These are phyloP conservation scores for Monosporascus sp. DNA, from an alignment of 2,329 filamentous ascomycete species.

Conservation along the genomic window DNA sequence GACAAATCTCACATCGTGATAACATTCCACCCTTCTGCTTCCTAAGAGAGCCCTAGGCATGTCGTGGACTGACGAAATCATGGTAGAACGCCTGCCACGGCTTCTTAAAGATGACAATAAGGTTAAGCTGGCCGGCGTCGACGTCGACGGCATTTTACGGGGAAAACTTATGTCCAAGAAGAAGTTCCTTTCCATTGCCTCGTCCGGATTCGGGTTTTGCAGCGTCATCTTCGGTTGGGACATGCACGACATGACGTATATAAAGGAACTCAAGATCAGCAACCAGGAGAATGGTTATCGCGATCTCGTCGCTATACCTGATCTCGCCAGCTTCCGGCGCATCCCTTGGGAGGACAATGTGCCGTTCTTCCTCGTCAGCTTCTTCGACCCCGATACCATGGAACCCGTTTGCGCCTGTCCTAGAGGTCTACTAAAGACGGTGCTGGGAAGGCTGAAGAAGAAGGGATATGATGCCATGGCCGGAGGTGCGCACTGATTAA, in stretches of 20 bases:
- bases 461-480: slow-evolving; percentile 68
- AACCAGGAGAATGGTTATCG: slow-evolving; percentile 76
- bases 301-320: slow-evolving; percentile 69
- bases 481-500: slow-evolving; percentile 52
- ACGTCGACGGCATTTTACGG: slow-evolving; percentile 71
- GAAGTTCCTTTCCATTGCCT: slow-evolving; percentile 72
- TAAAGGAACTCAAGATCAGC: slow-evolving; percentile 68
- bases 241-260: slow-evolving; percentile 80
- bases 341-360: slow-evolving; percentile 77
- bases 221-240: slow-evolving; percentile 84
- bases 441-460: slow-evolving; percentile 55
- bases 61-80: slow-evolving; percentile 35
- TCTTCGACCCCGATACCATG: slow-evolving; percentile 63
- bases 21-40: neutral
- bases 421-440: slow-evolving; percentile 59
- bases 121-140: slow-evolving; percentile 72
- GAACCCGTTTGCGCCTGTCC: slow-evolving; percentile 66
- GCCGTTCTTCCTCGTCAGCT: slow-evolving; percentile 71
- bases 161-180: slow-evolving; percentile 79
- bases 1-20: neutral
- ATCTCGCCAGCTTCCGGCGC: slow-evolving; percentile 64
- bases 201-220: slow-evolving; percentile 77
- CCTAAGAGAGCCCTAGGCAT: slow-evolving; percentile 11
- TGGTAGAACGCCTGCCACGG: slow-evolving; percentile 53
- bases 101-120: slow-evolving; percentile 61